A percentile compares a stretch with the other conserved stretches of the same genome.
phyloP scores from a whole-genome alignment of 306 rosid species.

The Malus asiatica region DNA sequence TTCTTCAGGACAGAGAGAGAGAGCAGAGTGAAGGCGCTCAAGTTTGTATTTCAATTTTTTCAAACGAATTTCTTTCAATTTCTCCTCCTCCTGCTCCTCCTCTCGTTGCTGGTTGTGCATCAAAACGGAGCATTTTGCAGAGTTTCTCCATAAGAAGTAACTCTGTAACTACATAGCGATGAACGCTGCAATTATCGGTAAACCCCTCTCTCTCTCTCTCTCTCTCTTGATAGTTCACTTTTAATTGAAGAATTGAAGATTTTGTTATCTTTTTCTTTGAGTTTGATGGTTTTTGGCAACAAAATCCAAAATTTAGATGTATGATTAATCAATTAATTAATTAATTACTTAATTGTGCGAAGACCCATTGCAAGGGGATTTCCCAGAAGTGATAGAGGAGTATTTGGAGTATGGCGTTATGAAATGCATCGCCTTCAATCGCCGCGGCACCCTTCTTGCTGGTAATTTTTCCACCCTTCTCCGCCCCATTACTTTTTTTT shows the following conservation, averaged over 20 bases:
- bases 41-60: too few relatives aligned
- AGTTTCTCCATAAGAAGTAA: background rate
- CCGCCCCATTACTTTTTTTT: background rate
- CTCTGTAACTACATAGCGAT: constrained; percentile 8
- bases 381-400: constrained; percentile 97
- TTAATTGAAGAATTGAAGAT: background rate
- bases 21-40: too few relatives aligned
- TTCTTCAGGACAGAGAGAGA: too few relatives aligned
- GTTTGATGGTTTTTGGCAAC: background rate
- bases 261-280: background rate
- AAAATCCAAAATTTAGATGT: background rate
- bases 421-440: constrained; percentile 92
- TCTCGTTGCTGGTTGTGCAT: background rate
- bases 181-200: constrained; percentile 70
- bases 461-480: constrained; percentile 35
- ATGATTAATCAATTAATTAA: background rate
- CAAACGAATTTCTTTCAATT: too few relatives aligned
- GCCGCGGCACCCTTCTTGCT: constrained; percentile 95
- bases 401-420: constrained; percentile 80
- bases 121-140: background rate
- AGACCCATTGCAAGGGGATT: constrained; percentile 95
- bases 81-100: background rate
- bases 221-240: background rate
- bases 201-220: background rate
- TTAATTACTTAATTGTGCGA: constrained; percentile 2